Evolutionary conservation across 129 eudicot species (phyloP), one percentile per base, ranked within the genome.

Genomic region (Ambrosia artemisiifolia): DNA sequence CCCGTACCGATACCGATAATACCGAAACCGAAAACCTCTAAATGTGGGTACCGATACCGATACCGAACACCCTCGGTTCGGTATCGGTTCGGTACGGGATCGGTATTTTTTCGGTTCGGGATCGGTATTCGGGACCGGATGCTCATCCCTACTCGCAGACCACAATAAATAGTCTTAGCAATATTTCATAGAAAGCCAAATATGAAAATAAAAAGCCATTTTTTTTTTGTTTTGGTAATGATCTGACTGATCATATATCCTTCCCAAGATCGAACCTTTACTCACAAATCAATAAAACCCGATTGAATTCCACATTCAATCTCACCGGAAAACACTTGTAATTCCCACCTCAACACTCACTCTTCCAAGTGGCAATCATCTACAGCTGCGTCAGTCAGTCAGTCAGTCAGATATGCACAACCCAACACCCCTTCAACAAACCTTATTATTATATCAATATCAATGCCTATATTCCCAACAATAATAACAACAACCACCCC

Each of bases 401-500:
- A 68, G 73, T 24, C 28, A 24, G 28, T 24, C 28, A 24, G 28
- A 24, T 24, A 68, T 68, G 73, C 73, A 11, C 72, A 16, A 10
- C 33, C 40, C 70, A 65, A 40, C 34, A 11, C 40, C 6, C 44
- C 28, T 67, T 67, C 74, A 70, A 70, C 5, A 54, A 70, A 53
- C 75, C 75, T 65, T 54, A 24, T 24, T 24, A 24, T 24, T 24
- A 70, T 33, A 55, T 70, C 65, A 69, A 70, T 33, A 55, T 70
- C 65, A 69, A 80, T 80, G 84, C 69, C 53, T 28, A 53, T 6
- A 60, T 44, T 34, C 33, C 10, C 36, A 66, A 7, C 67, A 55
- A 55, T 7, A 5, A 1, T 38, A 42, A 8, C 48, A 42, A n/a
- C n/a, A 2, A 32, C 42, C 18, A 36, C 49, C 55, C 3, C 28